phyloP scores from a whole-genome alignment of 1,284 basidiomycete species.

The Heterobasidion annosum region DNA sequence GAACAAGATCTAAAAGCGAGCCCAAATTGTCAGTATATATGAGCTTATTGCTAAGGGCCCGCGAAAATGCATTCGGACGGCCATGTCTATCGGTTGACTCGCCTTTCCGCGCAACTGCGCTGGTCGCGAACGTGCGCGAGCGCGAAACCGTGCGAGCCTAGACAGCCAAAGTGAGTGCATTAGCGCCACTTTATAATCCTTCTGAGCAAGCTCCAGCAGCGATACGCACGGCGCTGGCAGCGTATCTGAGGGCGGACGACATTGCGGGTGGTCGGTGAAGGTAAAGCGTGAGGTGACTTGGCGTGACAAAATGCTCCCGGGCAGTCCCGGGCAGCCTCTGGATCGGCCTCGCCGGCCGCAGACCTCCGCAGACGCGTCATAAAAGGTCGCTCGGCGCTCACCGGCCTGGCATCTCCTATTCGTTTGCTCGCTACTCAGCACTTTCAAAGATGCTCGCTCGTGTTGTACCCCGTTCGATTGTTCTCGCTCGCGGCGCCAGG shows the following conservation, averaged over 20 bases:
- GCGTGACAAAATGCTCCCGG: neutral
- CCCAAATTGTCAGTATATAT: neutral
- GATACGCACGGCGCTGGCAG: slow-evolving; percentile 14
- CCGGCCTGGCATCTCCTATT: neutral
- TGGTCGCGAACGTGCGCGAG: slow-evolving; percentile 5
- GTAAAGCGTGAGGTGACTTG: neutral
- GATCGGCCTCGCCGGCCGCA: neutral
- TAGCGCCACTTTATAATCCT: neutral
- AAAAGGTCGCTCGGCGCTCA: neutral
- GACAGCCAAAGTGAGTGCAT: too few species aligned
- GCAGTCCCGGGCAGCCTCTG: neutral
- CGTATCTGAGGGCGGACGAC: slow-evolving; percentile 7
- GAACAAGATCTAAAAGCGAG: slow-evolving; percentile 66
- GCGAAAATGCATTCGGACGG: neutral
- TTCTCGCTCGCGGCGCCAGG: slow-evolving; percentile 6
- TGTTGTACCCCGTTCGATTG: slow-evolving; percentile 5
- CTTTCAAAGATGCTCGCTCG: slow-evolving; percentile 4
- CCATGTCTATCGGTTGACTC: slow-evolving; percentile 2
- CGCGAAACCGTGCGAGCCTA: slow-evolving; percentile 5
- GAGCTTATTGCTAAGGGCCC: slow-evolving; percentile 1
- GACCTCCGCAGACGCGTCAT: neutral
- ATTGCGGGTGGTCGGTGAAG: slow-evolving; percentile 2
- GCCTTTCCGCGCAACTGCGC: slow-evolving; percentile 6
- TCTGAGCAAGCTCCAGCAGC: neutral
- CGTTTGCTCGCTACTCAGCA: neutral